These are phyloP conservation scores for Colletotrichum spinosum DNA, from an alignment of 2,329 filamentous ascomycete species.

Conservation along the genomic window DNA sequence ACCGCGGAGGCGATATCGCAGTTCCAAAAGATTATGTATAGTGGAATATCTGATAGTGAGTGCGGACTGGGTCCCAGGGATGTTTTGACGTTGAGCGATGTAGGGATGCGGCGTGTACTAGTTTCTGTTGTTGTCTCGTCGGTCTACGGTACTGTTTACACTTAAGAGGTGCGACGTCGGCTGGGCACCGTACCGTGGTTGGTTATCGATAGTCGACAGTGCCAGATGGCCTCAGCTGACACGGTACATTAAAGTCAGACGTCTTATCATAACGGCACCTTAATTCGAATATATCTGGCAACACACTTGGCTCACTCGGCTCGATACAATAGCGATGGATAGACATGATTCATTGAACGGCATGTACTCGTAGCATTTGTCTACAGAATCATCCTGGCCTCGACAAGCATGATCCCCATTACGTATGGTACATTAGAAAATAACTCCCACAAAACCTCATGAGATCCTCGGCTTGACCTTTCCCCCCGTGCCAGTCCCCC, in stretches of 20 bases:
- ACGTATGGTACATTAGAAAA: constrained; percentile 35
- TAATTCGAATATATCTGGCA: constrained; percentile 9
- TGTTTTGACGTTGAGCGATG: constrained; percentile 7
- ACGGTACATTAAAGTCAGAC: neutral
- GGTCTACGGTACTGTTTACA: constrained; percentile 33
- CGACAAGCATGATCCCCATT: constrained; percentile 36
- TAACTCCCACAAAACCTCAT: constrained; percentile 24
- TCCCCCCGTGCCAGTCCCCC: constrained; percentile 19
- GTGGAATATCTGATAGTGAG: too few relatives aligned
- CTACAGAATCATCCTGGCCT: constrained; percentile 37
- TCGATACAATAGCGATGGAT: neutral
- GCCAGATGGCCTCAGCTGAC: neutral
- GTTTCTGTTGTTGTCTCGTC: neutral
- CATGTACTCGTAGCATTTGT: constrained; percentile 34
- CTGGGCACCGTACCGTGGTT: constrained; percentile 22
- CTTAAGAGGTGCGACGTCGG: constrained; percentile 22
- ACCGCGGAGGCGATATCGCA: neutral
- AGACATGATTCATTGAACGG: constrained; percentile 22
- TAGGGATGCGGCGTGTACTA: constrained; percentile 15
- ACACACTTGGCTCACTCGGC: constrained; percentile 31
- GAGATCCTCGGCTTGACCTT: neutral
- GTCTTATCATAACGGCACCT: neutral
- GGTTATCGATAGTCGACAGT: constrained; percentile 31
- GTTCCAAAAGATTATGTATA: neutral
- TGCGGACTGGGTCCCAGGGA: neutral